A percentile compares a stretch with the other conserved stretches of the same genome.
These are phyloP conservation scores for Zygosaccharomyces sapae DNA, from an alignment of 1,139 yeast genomes.

Conservation along the genomic window DNA sequence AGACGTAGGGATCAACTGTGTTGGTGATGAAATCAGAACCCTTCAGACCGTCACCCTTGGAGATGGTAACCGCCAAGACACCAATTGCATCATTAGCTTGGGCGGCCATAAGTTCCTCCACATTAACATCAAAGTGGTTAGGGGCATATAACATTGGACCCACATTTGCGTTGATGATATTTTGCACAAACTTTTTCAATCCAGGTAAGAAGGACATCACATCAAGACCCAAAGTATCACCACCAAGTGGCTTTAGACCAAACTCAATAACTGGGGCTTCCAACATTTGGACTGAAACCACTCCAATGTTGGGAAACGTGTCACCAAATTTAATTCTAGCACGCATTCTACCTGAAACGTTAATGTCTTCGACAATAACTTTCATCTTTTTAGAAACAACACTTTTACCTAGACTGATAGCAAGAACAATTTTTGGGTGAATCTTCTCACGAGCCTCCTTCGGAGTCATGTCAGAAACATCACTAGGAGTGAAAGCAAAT, in stretches of 20 bases:
- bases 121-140: constrained; percentile 67
- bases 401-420: constrained; percentile 75
- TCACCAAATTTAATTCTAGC: constrained; percentile 57
- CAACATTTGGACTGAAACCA: constrained; percentile 65
- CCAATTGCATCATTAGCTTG: constrained; percentile 65
- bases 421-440: constrained; percentile 75
- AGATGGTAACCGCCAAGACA: constrained; percentile 58
- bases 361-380: constrained; percentile 72
- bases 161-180: constrained; percentile 61
- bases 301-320: constrained; percentile 68
- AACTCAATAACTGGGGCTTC: constrained; percentile 77
- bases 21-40: constrained; percentile 42
- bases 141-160: constrained; percentile 83
- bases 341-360: constrained; percentile 67
- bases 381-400: constrained; percentile 72
- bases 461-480: constrained; percentile 76
- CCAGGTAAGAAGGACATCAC: constrained; percentile 82
- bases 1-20: constrained; percentile 58
- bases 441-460: constrained; percentile 64
- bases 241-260: constrained; percentile 81
- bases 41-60: constrained; percentile 50
- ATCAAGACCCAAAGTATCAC: constrained; percentile 77
- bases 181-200: constrained; percentile 65
- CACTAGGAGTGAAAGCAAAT: constrained; percentile 74
- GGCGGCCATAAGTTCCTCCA: constrained; percentile 63